Conservation (phyloP, 164 flowering plant species). For the Umbellularia californica region DNA sequence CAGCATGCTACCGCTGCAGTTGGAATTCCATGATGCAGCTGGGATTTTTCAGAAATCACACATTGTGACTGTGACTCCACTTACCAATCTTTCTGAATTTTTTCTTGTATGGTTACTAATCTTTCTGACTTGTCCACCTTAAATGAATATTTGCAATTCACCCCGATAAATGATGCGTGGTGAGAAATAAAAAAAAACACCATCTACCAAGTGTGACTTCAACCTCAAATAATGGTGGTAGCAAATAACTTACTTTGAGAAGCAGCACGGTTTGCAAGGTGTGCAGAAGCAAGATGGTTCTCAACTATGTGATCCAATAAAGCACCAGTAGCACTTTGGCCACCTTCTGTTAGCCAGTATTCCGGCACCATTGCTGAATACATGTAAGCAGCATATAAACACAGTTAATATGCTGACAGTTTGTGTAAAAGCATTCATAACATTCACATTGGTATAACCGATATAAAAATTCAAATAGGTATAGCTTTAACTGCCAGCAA, state of each 20-base stretch:
- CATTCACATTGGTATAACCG: not conserved
- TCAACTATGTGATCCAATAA: constrained; percentile 71
- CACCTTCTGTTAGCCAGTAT: constrained; percentile 97
- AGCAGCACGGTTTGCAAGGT: constrained; percentile 85
- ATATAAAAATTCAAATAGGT: not conserved
- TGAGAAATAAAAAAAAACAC: too few species aligned
- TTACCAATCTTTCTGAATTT: too few species aligned
- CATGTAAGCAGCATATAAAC: not conserved
- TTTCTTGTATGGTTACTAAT: too few species aligned
- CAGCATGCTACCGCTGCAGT: too few species aligned
- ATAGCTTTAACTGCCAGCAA: constrained; percentile 3
- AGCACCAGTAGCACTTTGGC: constrained; percentile 98
- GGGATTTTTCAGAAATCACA: too few species aligned
- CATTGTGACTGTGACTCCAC: too few species aligned
- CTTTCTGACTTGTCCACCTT: too few species aligned
- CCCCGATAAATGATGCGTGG: too few species aligned
- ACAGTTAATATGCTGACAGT: not conserved
- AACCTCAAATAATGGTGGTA: too few species aligned
- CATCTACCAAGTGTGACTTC: too few species aligned
- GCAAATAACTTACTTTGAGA: constrained; percentile 49
- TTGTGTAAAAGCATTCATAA: not conserved
- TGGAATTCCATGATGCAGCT: too few species aligned
- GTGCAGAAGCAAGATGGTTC: constrained; percentile 81
- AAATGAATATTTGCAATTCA: too few species aligned
- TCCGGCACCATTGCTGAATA: constrained; percentile 85